phyloP scores from a whole-genome alignment of 2,329 filamentous ascomycete species.

The Trichoderma hamatum region DNA sequence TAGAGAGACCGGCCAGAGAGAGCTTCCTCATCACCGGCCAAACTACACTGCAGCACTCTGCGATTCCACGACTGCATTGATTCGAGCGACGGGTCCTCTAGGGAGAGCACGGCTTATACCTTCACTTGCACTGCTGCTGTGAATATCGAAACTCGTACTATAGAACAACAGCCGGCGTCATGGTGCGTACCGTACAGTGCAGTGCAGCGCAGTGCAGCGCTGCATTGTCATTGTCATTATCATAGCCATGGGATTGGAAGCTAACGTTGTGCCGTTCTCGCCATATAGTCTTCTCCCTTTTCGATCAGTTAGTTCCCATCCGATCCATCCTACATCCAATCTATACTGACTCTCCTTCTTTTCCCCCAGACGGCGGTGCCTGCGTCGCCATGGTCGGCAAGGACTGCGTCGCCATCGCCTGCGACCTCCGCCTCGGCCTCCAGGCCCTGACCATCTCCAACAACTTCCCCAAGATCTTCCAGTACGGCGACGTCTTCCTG shows the following conservation, averaged over 20 bases:
- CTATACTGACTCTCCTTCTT: background rate
- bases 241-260: constrained; percentile 12
- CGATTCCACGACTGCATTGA: constrained; percentile 13
- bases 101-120: background rate
- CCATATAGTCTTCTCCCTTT: constrained; percentile 78
- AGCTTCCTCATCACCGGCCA: constrained; percentile 7
- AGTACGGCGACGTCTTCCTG: constrained; percentile 92
- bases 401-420: constrained; percentile 99
- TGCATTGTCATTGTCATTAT: background rate
- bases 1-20: background rate
- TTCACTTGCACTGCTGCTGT: background rate
- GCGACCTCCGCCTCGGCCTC: constrained; percentile 95
- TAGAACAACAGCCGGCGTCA: constrained; percentile 30
- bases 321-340: constrained; percentile 30
- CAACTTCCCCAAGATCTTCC: constrained; percentile 99
- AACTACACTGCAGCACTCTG: background rate
- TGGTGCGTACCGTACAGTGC: constrained; percentile 36
- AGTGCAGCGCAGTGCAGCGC: no score
- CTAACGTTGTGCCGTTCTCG: constrained; percentile 35
- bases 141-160: background rate
- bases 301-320: constrained; percentile 75
- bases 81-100: background rate
- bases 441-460: constrained; percentile 97
- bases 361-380: constrained; percentile 71
- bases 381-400: constrained; percentile 99